These are phyloP conservation scores for Cephalotrichum gorgonifer DNA, from an alignment of 2,329 filamentous ascomycete genomes.

Conservation along the genomic window DNA sequence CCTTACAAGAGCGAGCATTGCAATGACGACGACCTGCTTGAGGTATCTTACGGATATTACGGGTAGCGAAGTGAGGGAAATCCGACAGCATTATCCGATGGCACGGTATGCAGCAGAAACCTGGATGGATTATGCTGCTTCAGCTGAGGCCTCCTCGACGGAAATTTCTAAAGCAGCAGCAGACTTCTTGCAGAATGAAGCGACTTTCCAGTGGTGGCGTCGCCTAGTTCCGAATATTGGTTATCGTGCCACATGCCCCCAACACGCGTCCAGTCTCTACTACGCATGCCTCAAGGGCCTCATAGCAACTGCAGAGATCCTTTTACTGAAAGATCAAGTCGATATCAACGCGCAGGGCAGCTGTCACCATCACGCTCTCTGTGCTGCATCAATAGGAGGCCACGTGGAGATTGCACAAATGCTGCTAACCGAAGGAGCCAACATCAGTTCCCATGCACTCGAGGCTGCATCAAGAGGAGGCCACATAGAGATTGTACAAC, in stretches of 20 bases:
- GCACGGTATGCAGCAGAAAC: conserved; percentile 10
- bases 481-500: conserved; percentile 6
- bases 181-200: not conserved
- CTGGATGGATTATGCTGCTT: conserved; percentile 9
- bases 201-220: conserved; percentile 1
- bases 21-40: conserved; percentile 12
- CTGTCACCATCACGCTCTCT: conserved; percentile 4
- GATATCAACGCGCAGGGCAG: conserved; percentile 4
- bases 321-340: conserved; percentile 6
- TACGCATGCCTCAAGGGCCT: conserved; percentile 9
- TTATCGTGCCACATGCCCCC: conserved; percentile 4
- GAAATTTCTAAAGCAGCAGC: conserved; percentile 1
- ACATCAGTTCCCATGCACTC: conserved; percentile 5
- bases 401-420: conserved; percentile 4
- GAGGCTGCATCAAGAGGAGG: conserved; percentile 7
- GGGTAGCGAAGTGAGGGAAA: not conserved
- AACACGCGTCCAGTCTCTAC: conserved; percentile 7
- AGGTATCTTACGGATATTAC: conserved; percentile 11
- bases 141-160: conserved; percentile 5
- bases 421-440: conserved; percentile 6
- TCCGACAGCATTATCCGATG: conserved; percentile 10
- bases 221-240: conserved; percentile 6
- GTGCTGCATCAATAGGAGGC: conserved; percentile 5
- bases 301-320: conserved; percentile 3
- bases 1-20: conserved; percentile 6